phyloP scores from a whole-genome alignment of 495 filamentous ascomycete genomes.

The Xylaria longipes region DNA sequence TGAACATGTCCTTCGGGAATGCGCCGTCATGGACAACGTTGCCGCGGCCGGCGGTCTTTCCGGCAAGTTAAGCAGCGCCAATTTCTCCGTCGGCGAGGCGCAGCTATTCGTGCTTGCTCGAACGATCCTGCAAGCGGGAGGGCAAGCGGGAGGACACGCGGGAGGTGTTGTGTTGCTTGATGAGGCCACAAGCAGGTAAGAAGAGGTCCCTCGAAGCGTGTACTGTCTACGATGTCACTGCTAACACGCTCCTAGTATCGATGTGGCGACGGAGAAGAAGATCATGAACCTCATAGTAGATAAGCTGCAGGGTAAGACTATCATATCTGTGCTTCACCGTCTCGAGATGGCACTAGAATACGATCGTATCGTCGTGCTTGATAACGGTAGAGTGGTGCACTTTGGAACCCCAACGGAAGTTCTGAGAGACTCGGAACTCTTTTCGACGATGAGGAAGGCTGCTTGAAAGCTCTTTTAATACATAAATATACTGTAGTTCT shows the following conservation, averaged over 20 bases:
- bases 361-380: conserved; percentile 16
- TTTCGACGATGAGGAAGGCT: conserved; percentile 5
- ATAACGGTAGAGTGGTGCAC: conserved; percentile 8
- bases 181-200: conserved; percentile 21
- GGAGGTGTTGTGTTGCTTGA: conserved; percentile 17
- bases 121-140: conserved; percentile 30
- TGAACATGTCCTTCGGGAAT: not conserved
- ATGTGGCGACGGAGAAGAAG: conserved; percentile 17
- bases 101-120: conserved; percentile 38
- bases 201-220: not conserved
- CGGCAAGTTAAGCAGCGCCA: not conserved
- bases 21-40: not conserved
- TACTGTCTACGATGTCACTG: not conserved
- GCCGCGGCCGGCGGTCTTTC: not conserved
- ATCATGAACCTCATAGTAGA: conserved; percentile 15
- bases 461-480: not conserved
- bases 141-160: conserved; percentile 12
- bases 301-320: conserved; percentile 18
- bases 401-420: conserved; percentile 16
- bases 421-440: conserved; percentile 8
- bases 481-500: not conserved
- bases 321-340: conserved; percentile 18
- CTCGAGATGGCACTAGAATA: conserved; percentile 18
- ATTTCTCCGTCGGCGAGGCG: conserved; percentile 37
- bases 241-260: conserved; percentile 7